A percentile compares a stretch with the other conserved stretches of the same genome.
Conservation (phyloP, 2,329 filamentous ascomycete species). For the Alternaria dauci region DNA sequence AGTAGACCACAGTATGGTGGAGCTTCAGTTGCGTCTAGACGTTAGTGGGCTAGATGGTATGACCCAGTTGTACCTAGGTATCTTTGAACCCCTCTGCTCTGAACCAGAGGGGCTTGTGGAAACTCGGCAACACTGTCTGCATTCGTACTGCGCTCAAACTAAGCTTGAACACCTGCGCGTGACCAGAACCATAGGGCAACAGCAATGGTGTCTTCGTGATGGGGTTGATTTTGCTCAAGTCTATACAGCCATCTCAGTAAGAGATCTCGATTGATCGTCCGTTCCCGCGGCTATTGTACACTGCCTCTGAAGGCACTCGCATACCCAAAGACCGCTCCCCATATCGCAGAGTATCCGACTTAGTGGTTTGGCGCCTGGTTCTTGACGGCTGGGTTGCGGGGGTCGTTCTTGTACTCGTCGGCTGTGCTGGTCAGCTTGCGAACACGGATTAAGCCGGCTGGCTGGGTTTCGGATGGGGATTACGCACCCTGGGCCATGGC, state of each 20-base stretch:
- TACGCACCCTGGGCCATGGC: slow-evolving; percentile 79
- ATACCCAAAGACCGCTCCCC: slow-evolving; percentile 20
- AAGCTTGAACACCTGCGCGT: neutral
- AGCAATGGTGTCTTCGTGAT: slow-evolving; percentile 8
- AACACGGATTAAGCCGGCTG: slow-evolving; percentile 1
- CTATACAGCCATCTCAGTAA: slow-evolving; percentile 44
- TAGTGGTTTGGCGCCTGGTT: slow-evolving; percentile 46
- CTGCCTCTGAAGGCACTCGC: slow-evolving; percentile 35
- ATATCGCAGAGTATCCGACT: slow-evolving; percentile 23
- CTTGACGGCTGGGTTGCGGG: slow-evolving; percentile 73
- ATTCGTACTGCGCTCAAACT: neutral
- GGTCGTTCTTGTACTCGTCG: slow-evolving; percentile 97
- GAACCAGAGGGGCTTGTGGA: neutral
- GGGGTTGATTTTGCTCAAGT: slow-evolving; percentile 33
- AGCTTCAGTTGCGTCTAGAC: neutral
- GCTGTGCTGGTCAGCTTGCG: slow-evolving; percentile 61
- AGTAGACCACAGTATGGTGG: neutral
- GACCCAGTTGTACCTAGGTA: neutral
- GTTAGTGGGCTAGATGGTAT: neutral
- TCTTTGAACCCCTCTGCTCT: neutral
- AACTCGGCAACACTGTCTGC: neutral
- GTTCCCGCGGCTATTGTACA: slow-evolving; percentile 49
- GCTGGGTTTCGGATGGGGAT: neutral
- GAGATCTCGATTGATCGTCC: slow-evolving; percentile 20
- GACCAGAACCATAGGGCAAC: neutral